A percentile compares a stretch with the other conserved stretches of the same genome.
Evolutionary conservation across 768 basidiomycete species (phyloP).

Genomic region (Chalciporus sphaerocephalus): DNA sequence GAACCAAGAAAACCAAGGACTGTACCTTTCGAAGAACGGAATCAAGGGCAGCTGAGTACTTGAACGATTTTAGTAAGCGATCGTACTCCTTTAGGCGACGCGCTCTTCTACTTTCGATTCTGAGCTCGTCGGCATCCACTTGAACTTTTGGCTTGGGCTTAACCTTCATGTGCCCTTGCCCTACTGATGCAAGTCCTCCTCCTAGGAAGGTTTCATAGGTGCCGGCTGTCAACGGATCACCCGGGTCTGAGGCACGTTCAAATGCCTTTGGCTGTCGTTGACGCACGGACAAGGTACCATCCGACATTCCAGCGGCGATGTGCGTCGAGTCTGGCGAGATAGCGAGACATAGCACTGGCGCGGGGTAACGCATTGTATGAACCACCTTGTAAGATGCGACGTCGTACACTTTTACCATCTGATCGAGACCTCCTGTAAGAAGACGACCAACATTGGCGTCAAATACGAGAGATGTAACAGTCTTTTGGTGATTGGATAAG

Average conservation of each 20-base stretch:
- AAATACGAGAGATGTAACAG: slow-evolving; percentile 85
- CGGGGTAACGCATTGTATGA: slow-evolving; percentile 98
- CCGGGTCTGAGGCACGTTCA: slow-evolving; percentile 42
- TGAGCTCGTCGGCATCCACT: slow-evolving; percentile 70
- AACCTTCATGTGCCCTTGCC: slow-evolving; percentile 48
- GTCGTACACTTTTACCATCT: slow-evolving; percentile 99
- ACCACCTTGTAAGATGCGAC: slow-evolving; percentile 90
- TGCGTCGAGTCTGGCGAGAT: slow-evolving; percentile 96
- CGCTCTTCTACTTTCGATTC: slow-evolving; percentile 66
- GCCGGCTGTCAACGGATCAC: slow-evolving; percentile 44
- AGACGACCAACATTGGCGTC: slow-evolving; percentile 72
- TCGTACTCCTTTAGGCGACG: slow-evolving; percentile 85
- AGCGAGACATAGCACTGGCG: slow-evolving; percentile 84
- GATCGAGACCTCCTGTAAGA: slow-evolving; percentile 88
- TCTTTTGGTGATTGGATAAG: slow-evolving; percentile 97
- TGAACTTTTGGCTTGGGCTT: slow-evolving; percentile 47
- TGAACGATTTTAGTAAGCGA: slow-evolving; percentile 82
- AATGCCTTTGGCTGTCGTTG: slow-evolving; percentile 74
- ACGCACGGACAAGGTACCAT: slow-evolving; percentile 96
- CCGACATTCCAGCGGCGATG: slow-evolving; percentile 95
- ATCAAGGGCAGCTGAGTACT: slow-evolving; percentile 92
- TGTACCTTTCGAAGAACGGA: slow-evolving; percentile 80
- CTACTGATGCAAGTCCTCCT: slow-evolving; percentile 49
- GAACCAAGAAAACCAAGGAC: not conserved
- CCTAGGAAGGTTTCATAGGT: slow-evolving; percentile 67